Evolutionary conservation across 129 eudicot species (phyloP).

Genomic region (Centaurea solstitialis): DNA sequence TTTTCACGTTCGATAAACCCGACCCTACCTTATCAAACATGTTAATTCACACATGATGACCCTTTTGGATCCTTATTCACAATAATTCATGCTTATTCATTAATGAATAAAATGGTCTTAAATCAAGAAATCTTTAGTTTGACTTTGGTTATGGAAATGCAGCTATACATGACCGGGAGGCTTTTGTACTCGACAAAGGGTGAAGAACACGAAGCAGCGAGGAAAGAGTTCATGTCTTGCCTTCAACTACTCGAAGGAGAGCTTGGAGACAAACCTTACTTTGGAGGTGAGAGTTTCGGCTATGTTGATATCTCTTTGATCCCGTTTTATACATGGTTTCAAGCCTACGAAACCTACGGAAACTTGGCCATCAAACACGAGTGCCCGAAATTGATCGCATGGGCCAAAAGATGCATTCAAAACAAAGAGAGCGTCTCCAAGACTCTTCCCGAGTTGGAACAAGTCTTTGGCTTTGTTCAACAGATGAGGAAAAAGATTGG

Average conservation of each 20-base stretch:
- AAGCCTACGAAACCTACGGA: conserved; percentile 46
- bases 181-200: conserved; percentile 33
- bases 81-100: background rate
- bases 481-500: conserved; percentile 20
- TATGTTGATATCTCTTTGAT: conserved; percentile 38
- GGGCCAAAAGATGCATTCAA: conserved; percentile 56
- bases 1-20: too few species aligned
- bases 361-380: conserved; percentile 38
- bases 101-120: background rate
- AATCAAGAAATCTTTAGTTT: background rate
- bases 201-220: conserved; percentile 30
- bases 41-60: background rate
- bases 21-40: background rate
- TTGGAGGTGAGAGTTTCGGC: conserved; percentile 48
- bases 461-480: conserved; percentile 29
- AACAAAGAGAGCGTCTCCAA: conserved; percentile 42
- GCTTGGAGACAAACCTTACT: conserved; percentile 57
- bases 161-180: conserved; percentile 37
- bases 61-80: background rate
- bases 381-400: conserved; percentile 47
- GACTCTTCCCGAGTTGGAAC: conserved; percentile 33
- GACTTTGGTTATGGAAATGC: background rate
- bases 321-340: conserved; percentile 53
- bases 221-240: conserved; percentile 40
- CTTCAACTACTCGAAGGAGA: conserved; percentile 40